Conservation (phyloP, 83 land plant genomes). For the Thuja plicata region DNA sequence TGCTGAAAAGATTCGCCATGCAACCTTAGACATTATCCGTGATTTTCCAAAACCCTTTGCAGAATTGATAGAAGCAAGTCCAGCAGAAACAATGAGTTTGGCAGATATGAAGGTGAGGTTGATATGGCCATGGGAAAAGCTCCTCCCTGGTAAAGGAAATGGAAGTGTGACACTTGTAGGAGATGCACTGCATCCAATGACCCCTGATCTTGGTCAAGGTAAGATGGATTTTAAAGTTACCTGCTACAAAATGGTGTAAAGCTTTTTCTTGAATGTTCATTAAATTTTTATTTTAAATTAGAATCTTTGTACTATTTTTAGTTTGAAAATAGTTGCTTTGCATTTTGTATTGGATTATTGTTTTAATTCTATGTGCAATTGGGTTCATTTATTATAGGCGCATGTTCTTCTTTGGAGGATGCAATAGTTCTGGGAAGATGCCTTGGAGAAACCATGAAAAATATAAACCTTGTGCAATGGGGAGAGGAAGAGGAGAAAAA, state of each 20-base stretch:
- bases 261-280: too few relatives aligned
- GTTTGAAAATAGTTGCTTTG: too few relatives aligned
- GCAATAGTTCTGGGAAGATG: conserved; percentile 37
- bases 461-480: background rate
- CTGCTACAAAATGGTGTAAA: too few relatives aligned
- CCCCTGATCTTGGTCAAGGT: conserved; percentile 60
- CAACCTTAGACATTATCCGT: background rate
- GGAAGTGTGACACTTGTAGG: conserved; percentile 45
- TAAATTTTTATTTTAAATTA: too few relatives aligned
- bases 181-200: conserved; percentile 63
- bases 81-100: background rate
- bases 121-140: conserved; percentile 26
- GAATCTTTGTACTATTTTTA: too few relatives aligned
- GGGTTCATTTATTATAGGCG: conserved; percentile 8
- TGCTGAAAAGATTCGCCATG: background rate
- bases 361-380: too few relatives aligned
- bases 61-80: conserved; percentile 5
- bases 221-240: too few relatives aligned
- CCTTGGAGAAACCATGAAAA: conserved; percentile 23
- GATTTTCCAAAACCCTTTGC: conserved; percentile 8
- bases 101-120: conserved; percentile 23
- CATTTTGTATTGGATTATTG: too few relatives aligned
- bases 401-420: conserved; percentile 49
- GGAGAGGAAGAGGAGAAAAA: conserved; percentile 17
- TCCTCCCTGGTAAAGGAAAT: conserved; percentile 25